Base-by-base conservation (phyloP, 108 stramenopile species). In the Cyclotella choctawhatcheeana region DNA sequence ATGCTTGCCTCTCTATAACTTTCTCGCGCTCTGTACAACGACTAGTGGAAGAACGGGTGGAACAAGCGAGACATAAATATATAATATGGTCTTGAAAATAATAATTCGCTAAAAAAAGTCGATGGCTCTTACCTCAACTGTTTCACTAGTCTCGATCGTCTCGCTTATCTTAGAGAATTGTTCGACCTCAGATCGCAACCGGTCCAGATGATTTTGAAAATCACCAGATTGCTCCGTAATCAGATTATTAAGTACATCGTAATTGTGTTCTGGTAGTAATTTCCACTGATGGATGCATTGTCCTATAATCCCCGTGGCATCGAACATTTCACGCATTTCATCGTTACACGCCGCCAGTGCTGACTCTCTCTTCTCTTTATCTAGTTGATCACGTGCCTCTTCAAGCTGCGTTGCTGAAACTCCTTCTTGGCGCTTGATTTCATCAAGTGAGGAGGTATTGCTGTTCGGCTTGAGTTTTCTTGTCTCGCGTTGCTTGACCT, bases 351-450 rank as follows among this genome's bases (percentile, higher is more conserved):
- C 80, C 13, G 69, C 70, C 43, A 71, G 71, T 20, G 53, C 62
- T 10, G 80, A 76, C 48, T 20, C 40, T 35, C 53, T 31, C 21
- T 81, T 65, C 71, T 81, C 80, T 16, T 64, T 27, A 30, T 81
- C 69, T 13, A 81, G 27, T 26, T 55, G 53, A 26, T 76, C 47
- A 14, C 26, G 61, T 2, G 65, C 69, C 29, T 68, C 40, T 58
- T 81, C 69, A 31, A 81, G 74, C 25, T 56, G 53, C 31, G n/a
- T 54, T 20, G 59, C 32, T 50, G 68, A 62, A 17, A 81, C 74
- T 22, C 79, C 79, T 37, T 40, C 44, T 45, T 64, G 67, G 17
- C 74, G 74, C 31, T 81, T 81, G 58, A 81, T 75, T 44, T 75
- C 74, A 35, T 75, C 69, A 0, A 81, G n/a, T 18, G 79, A 81